A percentile compares a stretch with the other conserved stretches of the same genome.
Evolutionary conservation across 495 filamentous ascomycete genomes (phyloP).

Genomic region (Thozetella sp.): DNA sequence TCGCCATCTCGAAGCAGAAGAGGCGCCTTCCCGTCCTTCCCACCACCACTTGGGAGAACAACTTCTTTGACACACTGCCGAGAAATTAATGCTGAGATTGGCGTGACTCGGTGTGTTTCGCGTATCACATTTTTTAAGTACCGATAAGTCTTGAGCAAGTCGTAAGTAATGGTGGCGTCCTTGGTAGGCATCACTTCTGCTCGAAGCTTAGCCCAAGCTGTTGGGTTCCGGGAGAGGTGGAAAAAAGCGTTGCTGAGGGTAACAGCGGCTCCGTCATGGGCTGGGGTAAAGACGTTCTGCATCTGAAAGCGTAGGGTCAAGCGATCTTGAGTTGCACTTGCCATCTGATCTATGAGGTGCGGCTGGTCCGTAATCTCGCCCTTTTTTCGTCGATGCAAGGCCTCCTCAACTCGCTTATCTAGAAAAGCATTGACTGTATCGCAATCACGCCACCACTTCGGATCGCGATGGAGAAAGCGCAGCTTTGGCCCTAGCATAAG

Average conservation of each 20-base stretch:
- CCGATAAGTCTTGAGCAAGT: slow-evolving; percentile 7
- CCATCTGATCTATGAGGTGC: slow-evolving; percentile 12
- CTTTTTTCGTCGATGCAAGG: slow-evolving; percentile 5
- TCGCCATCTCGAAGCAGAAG: too few species aligned
- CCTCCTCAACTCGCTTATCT: slow-evolving; percentile 15
- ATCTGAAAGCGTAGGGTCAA: slow-evolving; percentile 20
- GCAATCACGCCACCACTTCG: slow-evolving; percentile 4
- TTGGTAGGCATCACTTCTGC: slow-evolving; percentile 11
- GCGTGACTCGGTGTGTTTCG: background rate
- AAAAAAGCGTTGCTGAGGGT: slow-evolving; percentile 19
- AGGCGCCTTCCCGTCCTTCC: too few species aligned
- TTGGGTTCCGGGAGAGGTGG: slow-evolving; percentile 13
- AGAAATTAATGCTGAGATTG: slow-evolving; percentile 2
- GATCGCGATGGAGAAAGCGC: slow-evolving; percentile 9
- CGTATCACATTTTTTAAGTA: slow-evolving; percentile 17
- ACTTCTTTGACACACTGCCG: slow-evolving; percentile 1
- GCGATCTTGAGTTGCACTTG: slow-evolving; percentile 8
- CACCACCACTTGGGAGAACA: too few species aligned
- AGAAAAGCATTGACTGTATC: slow-evolving; percentile 3
- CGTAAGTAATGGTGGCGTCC: background rate
- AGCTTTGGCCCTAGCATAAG: slow-evolving; percentile 8
- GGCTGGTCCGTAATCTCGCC: background rate
- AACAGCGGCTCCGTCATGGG: slow-evolving; percentile 18
- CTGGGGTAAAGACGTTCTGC: slow-evolving; percentile 16
- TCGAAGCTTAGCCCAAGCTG: slow-evolving; percentile 13